phyloP scores from a whole-genome alignment of 805 yeast genomes.

The Jamesozyma piceae region DNA sequence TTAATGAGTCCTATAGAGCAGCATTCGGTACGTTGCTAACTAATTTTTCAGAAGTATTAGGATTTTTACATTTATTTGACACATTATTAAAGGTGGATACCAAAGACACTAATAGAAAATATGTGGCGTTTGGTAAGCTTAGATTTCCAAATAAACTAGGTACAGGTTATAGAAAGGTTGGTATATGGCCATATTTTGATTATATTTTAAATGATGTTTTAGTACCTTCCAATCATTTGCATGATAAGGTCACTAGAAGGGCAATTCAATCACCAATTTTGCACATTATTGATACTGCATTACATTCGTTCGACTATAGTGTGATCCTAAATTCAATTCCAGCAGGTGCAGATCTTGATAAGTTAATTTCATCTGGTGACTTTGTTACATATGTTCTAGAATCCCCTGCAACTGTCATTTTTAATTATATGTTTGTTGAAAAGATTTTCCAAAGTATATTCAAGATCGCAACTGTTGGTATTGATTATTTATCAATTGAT shows the following conservation, averaged over 20 bases:
- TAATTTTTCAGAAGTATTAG: slow-evolving; percentile 46
- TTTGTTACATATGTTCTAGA: slow-evolving; percentile 45
- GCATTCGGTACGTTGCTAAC: slow-evolving; percentile 40
- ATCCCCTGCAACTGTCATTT: slow-evolving; percentile 60
- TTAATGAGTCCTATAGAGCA: slow-evolving; percentile 33
- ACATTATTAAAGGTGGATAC: slow-evolving; percentile 31
- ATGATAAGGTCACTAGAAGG: slow-evolving; percentile 27
- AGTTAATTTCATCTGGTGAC: slow-evolving; percentile 36
- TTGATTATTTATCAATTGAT: slow-evolving; percentile 38
- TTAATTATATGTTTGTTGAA: slow-evolving; percentile 55
- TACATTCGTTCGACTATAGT: slow-evolving; percentile 43
- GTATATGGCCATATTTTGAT: slow-evolving; percentile 75
- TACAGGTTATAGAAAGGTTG: slow-evolving; percentile 45
- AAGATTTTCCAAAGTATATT: slow-evolving; percentile 49
- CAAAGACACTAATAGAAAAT: slow-evolving; percentile 19
- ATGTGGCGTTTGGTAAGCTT: slow-evolving; percentile 35
- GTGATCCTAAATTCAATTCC: slow-evolving; percentile 46
- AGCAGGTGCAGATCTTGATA: slow-evolving; percentile 41
- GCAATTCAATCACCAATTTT: slow-evolving; percentile 48
- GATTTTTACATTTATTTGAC: slow-evolving; percentile 50
- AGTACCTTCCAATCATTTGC: slow-evolving; percentile 36
- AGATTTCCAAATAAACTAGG: slow-evolving; percentile 63
- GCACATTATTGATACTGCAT: slow-evolving; percentile 39
- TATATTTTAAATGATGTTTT: slow-evolving; percentile 61
- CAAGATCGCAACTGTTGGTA: slow-evolving; percentile 46